phyloP scores from a whole-genome alignment of 164 flowering plant genomes.

The Sedum album region DNA sequence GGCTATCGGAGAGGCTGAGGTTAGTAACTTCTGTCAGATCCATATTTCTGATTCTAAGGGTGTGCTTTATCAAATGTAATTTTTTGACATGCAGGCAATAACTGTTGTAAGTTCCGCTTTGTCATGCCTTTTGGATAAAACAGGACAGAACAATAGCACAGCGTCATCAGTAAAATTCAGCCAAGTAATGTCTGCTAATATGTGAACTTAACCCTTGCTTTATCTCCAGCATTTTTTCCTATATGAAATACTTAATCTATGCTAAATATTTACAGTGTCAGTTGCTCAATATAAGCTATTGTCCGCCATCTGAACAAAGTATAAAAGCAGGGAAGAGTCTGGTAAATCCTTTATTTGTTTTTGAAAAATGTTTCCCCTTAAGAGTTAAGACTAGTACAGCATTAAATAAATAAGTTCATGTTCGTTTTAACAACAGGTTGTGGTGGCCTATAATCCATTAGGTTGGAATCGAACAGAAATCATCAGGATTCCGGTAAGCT shows the following conservation, averaged over 20 bases:
- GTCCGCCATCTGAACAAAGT: slow-evolving; percentile 67
- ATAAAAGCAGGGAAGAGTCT: slow-evolving; percentile 56
- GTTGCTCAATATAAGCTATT: slow-evolving; percentile 75
- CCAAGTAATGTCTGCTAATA: slow-evolving; percentile 51
- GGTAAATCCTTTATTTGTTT: slow-evolving; percentile 32
- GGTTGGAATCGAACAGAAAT: slow-evolving; percentile 75
- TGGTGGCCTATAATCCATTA: slow-evolving; percentile 83
- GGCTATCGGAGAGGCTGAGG: slow-evolving; percentile 72
- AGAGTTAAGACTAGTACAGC: neutral
- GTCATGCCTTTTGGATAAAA: slow-evolving; percentile 41
- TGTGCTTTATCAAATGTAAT: neutral
- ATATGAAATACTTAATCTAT: slow-evolving; percentile 67
- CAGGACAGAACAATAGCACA: slow-evolving; percentile 27
- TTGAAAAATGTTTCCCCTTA: too few species aligned
- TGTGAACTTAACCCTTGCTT: too few species aligned
- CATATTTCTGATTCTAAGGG: neutral
- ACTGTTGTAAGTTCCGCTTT: slow-evolving; percentile 49
- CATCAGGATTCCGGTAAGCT: slow-evolving; percentile 69
- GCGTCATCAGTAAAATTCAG: slow-evolving; percentile 25
- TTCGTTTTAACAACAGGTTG: slow-evolving; percentile 35
- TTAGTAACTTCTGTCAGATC: slow-evolving; percentile 11
- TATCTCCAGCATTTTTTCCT: too few species aligned
- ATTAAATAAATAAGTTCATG: neutral
- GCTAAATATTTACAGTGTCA: slow-evolving; percentile 56
- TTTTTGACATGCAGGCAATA: slow-evolving; percentile 44